These are phyloP conservation scores for Apium graveolens DNA, from an alignment of 129 eudicot species.

Conservation along the genomic window DNA sequence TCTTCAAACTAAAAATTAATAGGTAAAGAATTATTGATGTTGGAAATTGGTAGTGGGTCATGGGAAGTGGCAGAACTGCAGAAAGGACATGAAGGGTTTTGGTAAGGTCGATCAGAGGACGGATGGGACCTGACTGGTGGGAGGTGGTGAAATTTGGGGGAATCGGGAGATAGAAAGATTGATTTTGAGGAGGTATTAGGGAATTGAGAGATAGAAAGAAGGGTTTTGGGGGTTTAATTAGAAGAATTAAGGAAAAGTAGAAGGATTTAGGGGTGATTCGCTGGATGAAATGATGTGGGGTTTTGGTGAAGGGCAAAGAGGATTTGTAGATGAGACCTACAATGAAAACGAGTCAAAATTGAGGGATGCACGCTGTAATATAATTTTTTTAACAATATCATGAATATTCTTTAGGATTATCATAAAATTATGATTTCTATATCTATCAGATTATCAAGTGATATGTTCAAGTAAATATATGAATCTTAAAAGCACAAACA, in stretches of 20 bases:
- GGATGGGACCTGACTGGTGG: neutral
- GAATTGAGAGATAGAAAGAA: neutral
- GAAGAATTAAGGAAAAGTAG: neutral
- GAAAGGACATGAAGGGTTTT: neutral
- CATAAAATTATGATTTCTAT: neutral
- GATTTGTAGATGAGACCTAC: neutral
- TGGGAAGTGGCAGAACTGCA: neutral
- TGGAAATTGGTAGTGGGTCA: neutral
- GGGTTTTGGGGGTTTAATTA: neutral
- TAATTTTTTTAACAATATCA: neutral
- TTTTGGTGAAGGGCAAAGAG: neutral
- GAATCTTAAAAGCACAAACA: constrained; percentile 20
- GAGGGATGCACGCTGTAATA: neutral
- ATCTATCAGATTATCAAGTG: neutral
- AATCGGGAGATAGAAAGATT: neutral
- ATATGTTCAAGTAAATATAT: neutral
- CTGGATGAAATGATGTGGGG: neutral
- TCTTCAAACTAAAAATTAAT: neutral
- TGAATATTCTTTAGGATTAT: neutral
- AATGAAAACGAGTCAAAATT: neutral
- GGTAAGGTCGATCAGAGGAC: neutral
- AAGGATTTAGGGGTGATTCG: neutral
- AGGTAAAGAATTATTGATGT: neutral
- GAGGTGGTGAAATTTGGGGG: neutral
- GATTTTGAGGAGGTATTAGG: neutral